A percentile compares a stretch with the other conserved stretches of the same genome.
Conservation (phyloP, 192 early-diverging fungal species). For the Backusella circina region DNA sequence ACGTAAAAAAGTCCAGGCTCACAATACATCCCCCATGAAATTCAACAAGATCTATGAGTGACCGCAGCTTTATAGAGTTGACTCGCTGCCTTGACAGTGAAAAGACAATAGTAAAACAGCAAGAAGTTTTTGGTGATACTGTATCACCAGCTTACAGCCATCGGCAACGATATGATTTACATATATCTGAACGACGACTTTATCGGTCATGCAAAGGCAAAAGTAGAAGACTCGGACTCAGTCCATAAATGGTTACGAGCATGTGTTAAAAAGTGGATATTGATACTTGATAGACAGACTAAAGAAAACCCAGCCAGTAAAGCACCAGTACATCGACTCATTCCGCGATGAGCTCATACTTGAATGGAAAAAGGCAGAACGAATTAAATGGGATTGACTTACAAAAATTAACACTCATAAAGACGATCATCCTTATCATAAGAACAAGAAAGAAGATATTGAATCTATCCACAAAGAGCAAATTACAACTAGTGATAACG, state of each 20-base stretch:
- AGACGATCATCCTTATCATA: conserved; percentile 60
- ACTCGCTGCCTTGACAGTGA: conserved; percentile 75
- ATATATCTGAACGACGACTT: conserved; percentile 77
- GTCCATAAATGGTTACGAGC: conserved; percentile 96
- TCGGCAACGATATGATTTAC: background rate
- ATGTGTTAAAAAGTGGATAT: conserved; percentile 21
- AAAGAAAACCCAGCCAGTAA: conserved; percentile 1
- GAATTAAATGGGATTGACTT: conserved; percentile 39
- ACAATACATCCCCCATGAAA: conserved; percentile 60
- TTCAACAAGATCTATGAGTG: background rate
- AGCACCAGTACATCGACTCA: conserved; percentile 12
- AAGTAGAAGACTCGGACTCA: conserved; percentile 67
- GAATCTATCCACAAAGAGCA: conserved; percentile 94
- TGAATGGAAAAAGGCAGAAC: conserved; percentile 13
- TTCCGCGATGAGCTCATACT: conserved; percentile 13
- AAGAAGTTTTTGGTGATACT: conserved; percentile 9
- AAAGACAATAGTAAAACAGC: conserved; percentile 67
- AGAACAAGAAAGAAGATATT: conserved; percentile 83
- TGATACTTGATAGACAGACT: background rate
- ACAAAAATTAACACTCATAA: conserved; percentile 75
- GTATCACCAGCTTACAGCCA: background rate
- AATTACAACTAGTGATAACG: conserved; percentile 99
- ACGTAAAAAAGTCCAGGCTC: conserved; percentile 76
- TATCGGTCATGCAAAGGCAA: conserved; percentile 75
- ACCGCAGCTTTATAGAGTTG: conserved; percentile 23